These are phyloP conservation scores for Dissophora ornata DNA, from an alignment of 192 early-diverging fungal species.

Conservation along the genomic window DNA sequence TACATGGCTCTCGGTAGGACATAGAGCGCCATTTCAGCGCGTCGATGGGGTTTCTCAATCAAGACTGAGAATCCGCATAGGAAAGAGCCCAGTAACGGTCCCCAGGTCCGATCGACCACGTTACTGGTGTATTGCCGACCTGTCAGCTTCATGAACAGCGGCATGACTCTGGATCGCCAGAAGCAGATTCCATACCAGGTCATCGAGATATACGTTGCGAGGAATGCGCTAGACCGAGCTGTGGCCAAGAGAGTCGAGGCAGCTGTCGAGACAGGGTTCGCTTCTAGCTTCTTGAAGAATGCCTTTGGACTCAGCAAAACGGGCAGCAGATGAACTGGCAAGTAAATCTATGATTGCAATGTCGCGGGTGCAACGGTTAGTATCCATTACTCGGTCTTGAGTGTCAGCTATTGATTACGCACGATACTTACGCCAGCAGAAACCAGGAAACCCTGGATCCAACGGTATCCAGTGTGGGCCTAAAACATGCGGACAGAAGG, in stretches of 20 bases:
- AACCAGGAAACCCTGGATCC: slow-evolving; percentile 43
- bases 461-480: slow-evolving; percentile 47
- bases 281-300: slow-evolving; percentile 50
- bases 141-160: slow-evolving; percentile 44
- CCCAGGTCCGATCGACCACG: slow-evolving; percentile 58
- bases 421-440: slow-evolving; percentile 49
- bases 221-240: slow-evolving; percentile 64
- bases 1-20: slow-evolving; percentile 63
- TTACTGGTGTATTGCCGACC: slow-evolving; percentile 40
- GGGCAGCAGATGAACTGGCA: slow-evolving; percentile 71
- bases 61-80: slow-evolving; percentile 73
- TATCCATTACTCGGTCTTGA: no score
- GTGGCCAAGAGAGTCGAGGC: slow-evolving; percentile 57
- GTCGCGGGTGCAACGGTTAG: no score
- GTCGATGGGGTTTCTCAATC: slow-evolving; percentile 67
- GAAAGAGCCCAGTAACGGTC: slow-evolving; percentile 63
- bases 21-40: slow-evolving; percentile 66
- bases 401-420: no score
- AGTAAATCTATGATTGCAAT: slow-evolving; percentile 61
- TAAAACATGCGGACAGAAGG: background rate
- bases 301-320: slow-evolving; percentile 63
- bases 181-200: slow-evolving; percentile 67
- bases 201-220: slow-evolving; percentile 64
- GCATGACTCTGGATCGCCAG: slow-evolving; percentile 60
- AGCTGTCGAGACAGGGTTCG: slow-evolving; percentile 43